These are phyloP conservation scores for Sporothrix mexicana DNA, from an alignment of 2,329 filamentous ascomycete genomes.

Conservation along the genomic window DNA sequence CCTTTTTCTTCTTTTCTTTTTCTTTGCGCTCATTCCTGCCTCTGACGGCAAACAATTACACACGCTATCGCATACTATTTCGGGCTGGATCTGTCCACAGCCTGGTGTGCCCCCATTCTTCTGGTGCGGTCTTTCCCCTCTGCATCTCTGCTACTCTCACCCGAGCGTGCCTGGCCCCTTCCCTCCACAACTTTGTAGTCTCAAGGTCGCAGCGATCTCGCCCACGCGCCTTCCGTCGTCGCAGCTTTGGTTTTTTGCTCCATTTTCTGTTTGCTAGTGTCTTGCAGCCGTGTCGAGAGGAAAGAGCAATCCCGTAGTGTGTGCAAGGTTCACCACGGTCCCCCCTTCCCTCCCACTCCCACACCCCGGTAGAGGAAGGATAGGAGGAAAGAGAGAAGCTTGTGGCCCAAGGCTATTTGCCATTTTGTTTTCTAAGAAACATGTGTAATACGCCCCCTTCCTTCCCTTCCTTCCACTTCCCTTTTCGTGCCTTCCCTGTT, in stretches of 20 bases:
- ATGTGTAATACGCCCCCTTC: slow-evolving; percentile 28
- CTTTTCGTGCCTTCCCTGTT: slow-evolving; percentile 11
- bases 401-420: slow-evolving; percentile 22
- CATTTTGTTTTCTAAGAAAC: slow-evolving; percentile 30
- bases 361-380: not conserved
- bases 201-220: not conserved
- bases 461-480: not conserved
- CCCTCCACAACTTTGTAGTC: not conserved
- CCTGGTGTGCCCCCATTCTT: not conserved
- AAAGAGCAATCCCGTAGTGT: slow-evolving; percentile 26
- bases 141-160: not conserved
- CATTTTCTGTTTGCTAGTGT: not conserved
- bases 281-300: slow-evolving; percentile 10
- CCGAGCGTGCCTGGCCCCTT: slow-evolving; percentile 17
- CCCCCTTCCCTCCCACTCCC: not conserved
- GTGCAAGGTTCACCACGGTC: not conserved
- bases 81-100: not conserved
- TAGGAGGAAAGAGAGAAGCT: not conserved
- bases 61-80: slow-evolving; percentile 29
- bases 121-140: not conserved
- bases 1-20: not conserved
- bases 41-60: slow-evolving; percentile 30
- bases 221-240: slow-evolving; percentile 21
- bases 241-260: not conserved
- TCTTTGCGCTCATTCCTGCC: not conserved